phyloP scores from a whole-genome alignment of 148 eudicot genomes.

The Salicornia ramosissima region DNA sequence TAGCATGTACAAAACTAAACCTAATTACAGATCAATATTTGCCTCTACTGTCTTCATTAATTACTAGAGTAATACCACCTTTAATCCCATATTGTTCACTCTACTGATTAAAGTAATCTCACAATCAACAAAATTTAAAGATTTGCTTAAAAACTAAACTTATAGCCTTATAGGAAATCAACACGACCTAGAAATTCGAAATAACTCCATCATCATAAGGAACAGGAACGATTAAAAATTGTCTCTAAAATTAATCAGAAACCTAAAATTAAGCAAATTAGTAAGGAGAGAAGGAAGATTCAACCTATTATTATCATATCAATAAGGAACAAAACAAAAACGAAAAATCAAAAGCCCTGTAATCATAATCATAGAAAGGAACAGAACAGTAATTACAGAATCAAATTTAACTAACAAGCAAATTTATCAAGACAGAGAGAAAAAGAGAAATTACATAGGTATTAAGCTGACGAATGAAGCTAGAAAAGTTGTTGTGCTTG shows the following conservation, averaged over 20 bases:
- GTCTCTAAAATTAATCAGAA: background rate
- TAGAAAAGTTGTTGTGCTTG: constrained; percentile 86
- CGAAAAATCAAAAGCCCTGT: background rate
- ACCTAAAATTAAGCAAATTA: background rate
- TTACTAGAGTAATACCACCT: too few species aligned
- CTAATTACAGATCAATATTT: too few species aligned
- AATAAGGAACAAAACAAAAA: background rate
- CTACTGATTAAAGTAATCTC: too few species aligned
- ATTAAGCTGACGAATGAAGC: constrained; percentile 93
- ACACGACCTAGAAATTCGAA: background rate
- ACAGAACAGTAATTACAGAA: background rate
- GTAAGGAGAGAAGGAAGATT: background rate
- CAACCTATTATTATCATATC: background rate
- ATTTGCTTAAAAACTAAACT: too few species aligned
- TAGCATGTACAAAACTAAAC: too few species aligned
- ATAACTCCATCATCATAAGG: background rate
- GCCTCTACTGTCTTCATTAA: too few species aligned
- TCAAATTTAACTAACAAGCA: background rate
- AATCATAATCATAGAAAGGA: background rate
- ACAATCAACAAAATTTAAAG: too few species aligned
- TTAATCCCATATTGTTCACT: too few species aligned
- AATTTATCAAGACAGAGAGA: background rate
- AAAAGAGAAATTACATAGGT: constrained; percentile 47
- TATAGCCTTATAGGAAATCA: too few species aligned
- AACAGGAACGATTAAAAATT: background rate